Conservation (phyloP, 2,329 filamentous ascomycete species). For the Emergomyces orientalis region DNA sequence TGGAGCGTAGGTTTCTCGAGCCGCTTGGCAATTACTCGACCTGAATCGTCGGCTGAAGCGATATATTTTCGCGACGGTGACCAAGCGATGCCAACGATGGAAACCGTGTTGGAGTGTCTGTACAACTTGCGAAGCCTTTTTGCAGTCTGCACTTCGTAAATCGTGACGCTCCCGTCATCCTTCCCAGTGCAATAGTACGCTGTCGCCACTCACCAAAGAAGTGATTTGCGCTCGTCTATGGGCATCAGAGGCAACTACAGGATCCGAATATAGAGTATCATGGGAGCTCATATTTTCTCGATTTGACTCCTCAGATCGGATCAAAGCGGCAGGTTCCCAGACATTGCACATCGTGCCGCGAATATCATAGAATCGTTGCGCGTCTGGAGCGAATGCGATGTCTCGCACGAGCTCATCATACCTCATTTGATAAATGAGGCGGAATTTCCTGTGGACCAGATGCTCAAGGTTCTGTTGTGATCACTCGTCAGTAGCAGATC, state of each 20-base stretch:
- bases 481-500: constrained; percentile 22
- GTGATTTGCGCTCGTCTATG: not conserved
- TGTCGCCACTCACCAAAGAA: constrained; percentile 4
- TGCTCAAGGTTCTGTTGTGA: constrained; percentile 17
- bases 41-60: constrained; percentile 10
- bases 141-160: constrained; percentile 12
- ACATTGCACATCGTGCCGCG: constrained; percentile 21
- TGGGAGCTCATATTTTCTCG: constrained; percentile 9
- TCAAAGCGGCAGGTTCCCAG: constrained; percentile 24
- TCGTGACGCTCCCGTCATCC: constrained; percentile 18
- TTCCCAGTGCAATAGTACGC: constrained; percentile 19
- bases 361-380: constrained; percentile 23
- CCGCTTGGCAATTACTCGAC: constrained; percentile 10
- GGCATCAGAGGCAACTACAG: not conserved
- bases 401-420: constrained; percentile 18
- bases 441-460: constrained; percentile 22
- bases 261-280: not conserved
- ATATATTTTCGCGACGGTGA: constrained; percentile 14
- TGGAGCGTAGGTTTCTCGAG: constrained; percentile 6
- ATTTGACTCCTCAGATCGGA: constrained; percentile 16
- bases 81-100: constrained; percentile 9
- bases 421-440: constrained; percentile 19
- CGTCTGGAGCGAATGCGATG: constrained; percentile 21
- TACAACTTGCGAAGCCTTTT: constrained; percentile 9
- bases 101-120: not conserved